Evolutionary conservation across 75 land plant genomes (phyloP), one percentile per base, ranked within the genome.

Genomic region (Pinus albicaulis): DNA sequence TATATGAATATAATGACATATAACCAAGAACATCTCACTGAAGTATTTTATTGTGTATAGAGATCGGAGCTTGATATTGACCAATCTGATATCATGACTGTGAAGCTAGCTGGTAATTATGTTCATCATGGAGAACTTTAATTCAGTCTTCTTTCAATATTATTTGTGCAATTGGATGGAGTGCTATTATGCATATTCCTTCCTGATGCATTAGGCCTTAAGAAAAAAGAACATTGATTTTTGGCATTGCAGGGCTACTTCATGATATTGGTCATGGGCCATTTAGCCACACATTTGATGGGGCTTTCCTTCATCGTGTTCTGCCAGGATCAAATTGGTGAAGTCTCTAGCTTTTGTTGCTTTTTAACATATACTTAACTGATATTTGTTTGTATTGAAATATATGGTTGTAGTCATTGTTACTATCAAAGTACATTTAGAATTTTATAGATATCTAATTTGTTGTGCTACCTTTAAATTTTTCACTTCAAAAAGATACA

Each of bases 201-300:
- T 48, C 53, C 53, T 48, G 53, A 61, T 24, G 7, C 68, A 28
- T 64, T 4, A 36, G 36, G 41, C 20, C 36, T 64, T 64, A 63
- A 63, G 15, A 28, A 7, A 64, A 28, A 34, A 7, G 19, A 34
- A 34, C 19, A 3, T 17, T 25, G 16, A 48, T 52, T 23, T 4
- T 31, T 59, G 52, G 31, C 68, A 64, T 23, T 77, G 15, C 57
- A 96, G 99, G 99, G 15, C 85, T 96, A 26, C 81, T 96, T 55
- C 99, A 96, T 86, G 99, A 96, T 86, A 75, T 96, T 20, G 99
- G 99, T 8, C 99, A 96, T 89, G 99, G 99, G 20, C 99, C 99
- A 55, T 96, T 96, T 76, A 96, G 99, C 78, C 99, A 96, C 77
- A 58, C 82, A 59, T 94, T 96, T 81, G 98, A 96, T 75, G 77